These are phyloP conservation scores for Protea cynaroides DNA, from an alignment of 164 flowering plant genomes.

Conservation along the genomic window DNA sequence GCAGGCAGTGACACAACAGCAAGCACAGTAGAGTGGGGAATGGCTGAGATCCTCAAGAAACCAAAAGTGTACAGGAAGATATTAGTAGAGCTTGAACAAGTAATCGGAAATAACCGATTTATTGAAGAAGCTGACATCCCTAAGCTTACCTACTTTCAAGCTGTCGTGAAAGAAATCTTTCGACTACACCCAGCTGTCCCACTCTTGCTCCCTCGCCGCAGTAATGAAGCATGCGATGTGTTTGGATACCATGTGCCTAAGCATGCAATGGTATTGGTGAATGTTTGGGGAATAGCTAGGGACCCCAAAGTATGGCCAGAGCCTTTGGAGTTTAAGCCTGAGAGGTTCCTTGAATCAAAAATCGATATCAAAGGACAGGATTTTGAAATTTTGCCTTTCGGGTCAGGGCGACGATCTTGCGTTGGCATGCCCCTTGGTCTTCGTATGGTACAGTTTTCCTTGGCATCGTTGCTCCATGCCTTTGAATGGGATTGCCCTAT, in stretches of 20 bases:
- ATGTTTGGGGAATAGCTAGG: too few relatives aligned
- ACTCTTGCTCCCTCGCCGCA: constrained; percentile 28
- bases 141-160: constrained; percentile 27
- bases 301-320: too few relatives aligned
- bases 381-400: constrained; percentile 35
- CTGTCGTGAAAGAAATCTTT: constrained; percentile 27
- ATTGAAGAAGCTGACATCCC: constrained; percentile 29
- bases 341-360: too few relatives aligned
- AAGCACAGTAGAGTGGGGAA: constrained; percentile 37
- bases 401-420: constrained; percentile 32
- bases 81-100: constrained; percentile 22
- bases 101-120: constrained; percentile 22
- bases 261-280: constrained; percentile 25
- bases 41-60: constrained; percentile 25
- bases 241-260: constrained; percentile 30
- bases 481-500: constrained; percentile 26
- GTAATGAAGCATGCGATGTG: constrained; percentile 17
- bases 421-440: constrained; percentile 25
- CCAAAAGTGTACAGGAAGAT: constrained; percentile 19
- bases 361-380: constrained; percentile 36
- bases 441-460: constrained; percentile 14
- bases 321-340: too few relatives aligned
- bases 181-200: constrained; percentile 39
- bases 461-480: constrained; percentile 26
- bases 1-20: constrained; percentile 39